Conservation (phyloP, 73 alveolate genomes). For the Breviolum minutum region DNA sequence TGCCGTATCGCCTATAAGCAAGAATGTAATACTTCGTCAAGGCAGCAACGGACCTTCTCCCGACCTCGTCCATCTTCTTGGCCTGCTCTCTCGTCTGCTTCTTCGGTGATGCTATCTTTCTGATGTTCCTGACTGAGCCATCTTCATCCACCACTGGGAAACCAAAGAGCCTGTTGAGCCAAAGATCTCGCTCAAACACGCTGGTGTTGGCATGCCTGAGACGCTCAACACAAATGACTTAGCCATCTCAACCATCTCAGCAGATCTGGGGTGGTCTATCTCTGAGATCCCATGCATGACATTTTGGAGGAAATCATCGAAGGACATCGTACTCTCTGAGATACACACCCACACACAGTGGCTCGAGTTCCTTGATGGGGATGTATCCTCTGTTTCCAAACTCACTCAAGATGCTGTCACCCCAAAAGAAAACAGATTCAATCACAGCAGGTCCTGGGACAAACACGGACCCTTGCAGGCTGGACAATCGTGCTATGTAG, state of each 20-base stretch:
- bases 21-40: neutral
- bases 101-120: slow-evolving; percentile 6
- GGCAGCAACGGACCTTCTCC: neutral
- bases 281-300: too few relatives aligned
- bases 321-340: too few relatives aligned
- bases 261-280: neutral
- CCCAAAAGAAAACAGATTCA: too few relatives aligned
- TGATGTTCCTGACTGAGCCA: neutral
- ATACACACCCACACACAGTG: too few relatives aligned
- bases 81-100: neutral
- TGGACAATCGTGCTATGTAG: too few relatives aligned
- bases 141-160: slow-evolving; percentile 3
- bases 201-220: neutral
- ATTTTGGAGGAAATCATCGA: too few relatives aligned
- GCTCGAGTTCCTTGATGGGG: too few relatives aligned
- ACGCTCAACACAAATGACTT: neutral
- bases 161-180: slow-evolving; percentile 13
- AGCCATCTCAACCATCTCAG: neutral
- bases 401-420: too few relatives aligned
- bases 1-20: neutral
- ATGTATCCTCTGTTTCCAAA: too few relatives aligned
- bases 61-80: neutral
- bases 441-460: too few relatives aligned
- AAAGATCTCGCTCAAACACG: neutral
- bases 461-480: too few relatives aligned